Percentiles rank a stretch among this genome's conserved stretches.
Conservation (phyloP, 176 grass and related monocot genomes). For the Puya raimondii region DNA sequence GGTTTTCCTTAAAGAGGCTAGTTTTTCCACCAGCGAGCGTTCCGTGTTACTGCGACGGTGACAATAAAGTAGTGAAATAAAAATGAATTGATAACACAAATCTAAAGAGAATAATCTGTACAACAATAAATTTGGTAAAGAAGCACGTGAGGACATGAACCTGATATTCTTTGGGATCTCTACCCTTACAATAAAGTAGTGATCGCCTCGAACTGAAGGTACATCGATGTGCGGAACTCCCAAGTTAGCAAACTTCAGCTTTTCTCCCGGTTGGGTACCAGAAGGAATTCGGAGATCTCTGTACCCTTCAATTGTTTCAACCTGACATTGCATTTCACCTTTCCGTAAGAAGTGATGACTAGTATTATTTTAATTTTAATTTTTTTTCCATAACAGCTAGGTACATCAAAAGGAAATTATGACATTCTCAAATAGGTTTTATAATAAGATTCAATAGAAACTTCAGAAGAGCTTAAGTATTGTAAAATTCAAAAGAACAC, state of each 20-base stretch:
- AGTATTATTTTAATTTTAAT: too few species aligned
- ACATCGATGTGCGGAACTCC: slow-evolving; percentile 67
- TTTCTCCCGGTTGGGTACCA: slow-evolving; percentile 84
- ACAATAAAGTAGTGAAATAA: neutral
- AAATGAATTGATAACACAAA: too few species aligned
- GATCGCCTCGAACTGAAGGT: slow-evolving; percentile 61
- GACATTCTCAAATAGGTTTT: too few species aligned
- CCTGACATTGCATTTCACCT: slow-evolving; percentile 27
- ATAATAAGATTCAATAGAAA: too few species aligned
- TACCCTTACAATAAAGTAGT: slow-evolving; percentile 66
- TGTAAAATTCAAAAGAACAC: neutral
- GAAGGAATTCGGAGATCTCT: slow-evolving; percentile 65
- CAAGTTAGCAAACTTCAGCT: slow-evolving; percentile 43
- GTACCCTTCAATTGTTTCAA: slow-evolving; percentile 71
- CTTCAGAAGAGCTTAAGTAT: too few species aligned
- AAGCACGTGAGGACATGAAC: slow-evolving; percentile 19
- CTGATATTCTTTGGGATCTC: slow-evolving; percentile 74
- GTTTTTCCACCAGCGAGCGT: slow-evolving; percentile 38
- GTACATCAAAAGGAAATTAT: too few species aligned
- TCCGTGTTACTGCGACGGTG: slow-evolving; percentile 40
- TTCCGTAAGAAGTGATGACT: too few species aligned
- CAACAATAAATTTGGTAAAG: neutral
- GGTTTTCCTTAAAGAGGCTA: slow-evolving; percentile 37
- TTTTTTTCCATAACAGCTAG: too few species aligned
- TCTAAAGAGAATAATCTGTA: too few species aligned